Evolutionary conservation across 441 rosid species (phyloP).

Genomic region (Viola pubescens): DNA sequence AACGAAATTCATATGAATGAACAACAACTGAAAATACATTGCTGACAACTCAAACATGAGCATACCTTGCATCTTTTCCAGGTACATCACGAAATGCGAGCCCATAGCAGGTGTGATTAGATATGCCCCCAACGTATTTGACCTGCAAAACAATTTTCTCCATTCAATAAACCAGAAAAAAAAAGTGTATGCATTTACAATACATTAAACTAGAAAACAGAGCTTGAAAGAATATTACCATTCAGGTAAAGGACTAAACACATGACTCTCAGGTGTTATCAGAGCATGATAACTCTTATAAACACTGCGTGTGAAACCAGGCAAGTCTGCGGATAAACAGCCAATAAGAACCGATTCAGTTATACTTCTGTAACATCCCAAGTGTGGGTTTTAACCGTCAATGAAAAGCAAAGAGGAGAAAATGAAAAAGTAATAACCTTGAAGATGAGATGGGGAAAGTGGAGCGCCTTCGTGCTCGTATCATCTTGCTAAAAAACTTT

Average conservation of each 20-base stretch:
- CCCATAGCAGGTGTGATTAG: constrained; percentile 82
- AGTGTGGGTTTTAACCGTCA: no score
- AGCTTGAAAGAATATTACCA: constrained; percentile 38
- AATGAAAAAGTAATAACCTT: no score
- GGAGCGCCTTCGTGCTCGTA: no score
- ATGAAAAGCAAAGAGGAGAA: no score
- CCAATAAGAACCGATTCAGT: background rate
- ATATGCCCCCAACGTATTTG: constrained; percentile 70
- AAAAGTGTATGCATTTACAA: constrained; percentile 5
- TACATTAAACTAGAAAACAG: constrained; percentile 14
- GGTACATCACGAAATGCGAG: constrained; percentile 83
- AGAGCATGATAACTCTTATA: constrained; percentile 71
- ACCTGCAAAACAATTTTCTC: constrained; percentile 42
- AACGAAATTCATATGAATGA: no score
- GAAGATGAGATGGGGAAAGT: no score
- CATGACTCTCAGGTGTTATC: constrained; percentile 87
- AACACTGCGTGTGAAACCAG: constrained; percentile 83
- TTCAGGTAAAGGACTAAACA: constrained; percentile 72
- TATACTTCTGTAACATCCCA: no score
- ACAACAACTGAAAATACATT: no score
- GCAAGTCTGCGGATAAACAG: constrained; percentile 56
- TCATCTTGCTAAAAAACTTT: no score
- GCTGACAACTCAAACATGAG: background rate
- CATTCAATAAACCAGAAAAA: constrained; percentile 15
- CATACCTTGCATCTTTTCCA: constrained; percentile 83